Percentiles rank a stretch among this genome's conserved stretches.
Conservation (phyloP, 2,329 filamentous ascomycete genomes). For the Coniella lustricola region DNA sequence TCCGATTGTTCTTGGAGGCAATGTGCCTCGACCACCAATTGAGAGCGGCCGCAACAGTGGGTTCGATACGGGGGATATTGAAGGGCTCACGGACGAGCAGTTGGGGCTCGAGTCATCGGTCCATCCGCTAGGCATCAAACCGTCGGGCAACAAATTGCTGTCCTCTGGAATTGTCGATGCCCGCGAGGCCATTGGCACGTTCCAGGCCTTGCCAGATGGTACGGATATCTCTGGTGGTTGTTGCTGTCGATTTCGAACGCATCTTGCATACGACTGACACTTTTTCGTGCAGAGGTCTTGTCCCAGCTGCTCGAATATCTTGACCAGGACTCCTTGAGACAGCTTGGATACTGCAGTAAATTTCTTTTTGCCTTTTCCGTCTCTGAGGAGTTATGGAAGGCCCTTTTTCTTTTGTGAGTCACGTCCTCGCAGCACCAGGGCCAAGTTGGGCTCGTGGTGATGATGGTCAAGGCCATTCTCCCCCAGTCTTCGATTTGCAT, state of each 20-base stretch:
- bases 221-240: neutral
- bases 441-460: neutral
- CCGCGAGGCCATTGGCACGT: slow-evolving; percentile 56
- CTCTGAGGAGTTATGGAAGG: slow-evolving; percentile 84
- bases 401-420: slow-evolving; percentile 76
- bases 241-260: neutral
- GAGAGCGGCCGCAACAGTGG: neutral
- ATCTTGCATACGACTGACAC: neutral
- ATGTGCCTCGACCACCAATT: slow-evolving; percentile 3
- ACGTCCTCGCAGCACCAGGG: neutral
- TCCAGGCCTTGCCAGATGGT: slow-evolving; percentile 63
- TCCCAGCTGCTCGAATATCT: slow-evolving; percentile 69
- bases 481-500: neutral
- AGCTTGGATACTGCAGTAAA: slow-evolving; percentile 71
- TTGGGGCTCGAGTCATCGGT: slow-evolving; percentile 38
- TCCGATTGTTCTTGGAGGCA: slow-evolving; percentile 12
- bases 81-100: slow-evolving; percentile 11
- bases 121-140: slow-evolving; percentile 80
- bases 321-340: slow-evolving; percentile 53
- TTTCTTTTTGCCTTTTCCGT: slow-evolving; percentile 80
- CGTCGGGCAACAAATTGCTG: slow-evolving; percentile 75
- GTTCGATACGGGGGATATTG: neutral
- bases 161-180: slow-evolving; percentile 55
- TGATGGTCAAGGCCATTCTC: neutral
- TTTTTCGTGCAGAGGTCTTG: slow-evolving; percentile 56